Evolutionary conservation across 2,329 filamentous ascomycete species (phyloP).

Genomic region (Paraphoma chrysanthemicola): DNA sequence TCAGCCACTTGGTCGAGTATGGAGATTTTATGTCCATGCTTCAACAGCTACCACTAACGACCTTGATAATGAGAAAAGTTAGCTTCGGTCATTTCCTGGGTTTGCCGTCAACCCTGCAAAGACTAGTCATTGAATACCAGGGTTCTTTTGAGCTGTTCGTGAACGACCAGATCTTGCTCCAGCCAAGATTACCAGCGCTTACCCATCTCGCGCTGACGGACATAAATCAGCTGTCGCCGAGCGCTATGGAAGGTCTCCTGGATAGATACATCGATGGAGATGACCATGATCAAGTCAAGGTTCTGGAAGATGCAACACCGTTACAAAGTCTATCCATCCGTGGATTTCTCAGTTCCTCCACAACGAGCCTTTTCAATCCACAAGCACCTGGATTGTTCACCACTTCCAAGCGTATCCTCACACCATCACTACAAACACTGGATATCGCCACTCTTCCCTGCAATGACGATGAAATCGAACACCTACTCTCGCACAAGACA

Average conservation of each 20-base stretch:
- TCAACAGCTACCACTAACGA: conserved; percentile 10
- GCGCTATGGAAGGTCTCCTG: conserved; percentile 16
- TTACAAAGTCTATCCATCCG: conserved; percentile 10
- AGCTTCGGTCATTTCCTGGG: conserved; percentile 1
- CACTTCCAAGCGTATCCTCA: conserved; percentile 31
- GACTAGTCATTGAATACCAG: conserved; percentile 13
- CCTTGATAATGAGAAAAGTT: conserved; percentile 17
- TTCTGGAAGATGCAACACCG: conserved; percentile 1
- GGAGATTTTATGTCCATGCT: conserved; percentile 12
- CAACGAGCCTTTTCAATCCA: conserved; percentile 7
- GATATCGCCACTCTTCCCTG: conserved; percentile 21
- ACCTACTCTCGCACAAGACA: conserved; percentile 23
- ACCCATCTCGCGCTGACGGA: conserved; percentile 25
- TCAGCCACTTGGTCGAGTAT: neutral
- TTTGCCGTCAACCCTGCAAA: conserved; percentile 25
- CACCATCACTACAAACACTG: conserved; percentile 21
- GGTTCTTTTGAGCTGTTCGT: neutral
- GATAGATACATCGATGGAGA: conserved; percentile 10
- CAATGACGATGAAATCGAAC: conserved; percentile 41
- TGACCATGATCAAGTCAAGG: neutral
- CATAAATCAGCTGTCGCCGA: conserved; percentile 6
- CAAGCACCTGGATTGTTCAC: conserved; percentile 10
- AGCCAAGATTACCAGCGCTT: conserved; percentile 16
- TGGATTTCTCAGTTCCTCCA: conserved; percentile 3
- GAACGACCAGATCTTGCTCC: neutral